Base-by-base conservation (phyloP, 2,329 filamentous ascomycete genomes). In the Epicoccum nigrum region DNA sequence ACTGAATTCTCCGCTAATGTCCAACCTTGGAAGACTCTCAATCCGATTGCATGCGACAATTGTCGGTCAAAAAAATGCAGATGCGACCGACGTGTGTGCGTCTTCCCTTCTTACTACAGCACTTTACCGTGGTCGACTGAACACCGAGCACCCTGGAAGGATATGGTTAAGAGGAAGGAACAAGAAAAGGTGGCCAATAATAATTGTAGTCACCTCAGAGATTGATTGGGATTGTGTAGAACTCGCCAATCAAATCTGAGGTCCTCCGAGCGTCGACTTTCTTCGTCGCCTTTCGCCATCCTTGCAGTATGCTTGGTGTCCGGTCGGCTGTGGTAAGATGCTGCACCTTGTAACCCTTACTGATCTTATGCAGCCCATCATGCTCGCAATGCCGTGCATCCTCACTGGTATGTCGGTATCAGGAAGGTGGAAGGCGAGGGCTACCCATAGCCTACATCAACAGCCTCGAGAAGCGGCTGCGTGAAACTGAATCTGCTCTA, bases 11-110 rank as follows among this genome's bases (percentile, higher is more conserved):
- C 13, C 19, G 23, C 42, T 51, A 13, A 51, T 15, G 13, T 8
- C 7, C 8, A 38, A 12, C 12, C 9, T 30, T 30, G 28, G 4
- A 30, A 53, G 50, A 47, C 50, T 8, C 38, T 65, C 1, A 64
- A 67, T 34, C 44, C 60, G 1, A 66, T 67, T 21, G 63, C 64
- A 8, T 67, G 64, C 50, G 64, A 67, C 21, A 55, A 55, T 16
- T 67, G 64, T 45, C 61, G 64, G 17, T 50, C 62, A 28, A 67
- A 63, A 40, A 66, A 67, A 35, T 65, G 62, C 52, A 66, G 59
- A 57, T 67, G 64, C 35, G 64, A 67, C 39, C 60, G 64, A 8
- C 63, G 39, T 41, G 44, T 65, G 64, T 65, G 27, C 1, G 56
- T 51, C 37, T 23, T 37, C n/a, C 31, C 12, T 23, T 4, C 19